These are phyloP conservation scores for Novymonas esmeraldas DNA, from an alignment of 208 protist genomes.

Conservation along the genomic window DNA sequence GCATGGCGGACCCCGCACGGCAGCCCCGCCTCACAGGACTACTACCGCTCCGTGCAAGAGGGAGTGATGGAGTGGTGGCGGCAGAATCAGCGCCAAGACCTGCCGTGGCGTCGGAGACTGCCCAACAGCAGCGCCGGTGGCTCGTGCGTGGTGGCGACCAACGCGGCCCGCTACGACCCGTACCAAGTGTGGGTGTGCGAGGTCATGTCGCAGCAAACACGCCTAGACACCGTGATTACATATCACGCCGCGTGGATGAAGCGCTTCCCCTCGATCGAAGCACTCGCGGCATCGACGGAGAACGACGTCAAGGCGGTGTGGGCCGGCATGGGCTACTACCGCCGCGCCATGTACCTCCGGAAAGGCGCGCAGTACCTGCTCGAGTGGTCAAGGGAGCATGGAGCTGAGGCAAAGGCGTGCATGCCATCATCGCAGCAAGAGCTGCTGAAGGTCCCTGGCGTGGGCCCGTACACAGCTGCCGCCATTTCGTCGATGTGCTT, in stretches of 20 bases:
- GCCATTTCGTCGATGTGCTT: constrained; percentile 93
- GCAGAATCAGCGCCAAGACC: constrained; percentile 34
- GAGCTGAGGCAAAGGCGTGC: neutral
- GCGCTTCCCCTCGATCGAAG: constrained; percentile 81
- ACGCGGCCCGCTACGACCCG: constrained; percentile 41
- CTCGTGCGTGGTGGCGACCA: neutral
- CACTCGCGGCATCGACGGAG: constrained; percentile 72
- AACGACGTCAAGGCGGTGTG: constrained; percentile 90
- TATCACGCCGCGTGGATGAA: constrained; percentile 93
- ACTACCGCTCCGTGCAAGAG: constrained; percentile 31
- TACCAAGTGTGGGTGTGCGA: constrained; percentile 95
- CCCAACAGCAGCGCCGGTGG: neutral
- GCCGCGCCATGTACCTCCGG: constrained; percentile 82
- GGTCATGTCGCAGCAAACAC: constrained; percentile 96
- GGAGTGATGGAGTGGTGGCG: constrained; percentile 42
- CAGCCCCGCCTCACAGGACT: constrained; percentile 18
- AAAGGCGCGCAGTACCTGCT: constrained; percentile 89
- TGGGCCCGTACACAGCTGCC: constrained; percentile 94
- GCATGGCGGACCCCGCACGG: constrained; percentile 28
- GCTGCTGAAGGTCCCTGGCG: constrained; percentile 83
- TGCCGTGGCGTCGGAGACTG: constrained; percentile 29
- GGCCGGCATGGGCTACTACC: constrained; percentile 95
- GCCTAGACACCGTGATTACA: constrained; percentile 88
- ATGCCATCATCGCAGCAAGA: constrained; percentile 38
- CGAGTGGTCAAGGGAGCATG: constrained; percentile 31